Percentiles rank a stretch among this genome's conserved stretches.
These are phyloP conservation scores for Abelmoschus esculentus DNA, from an alignment of 345 rosid genomes.

Conservation along the genomic window DNA sequence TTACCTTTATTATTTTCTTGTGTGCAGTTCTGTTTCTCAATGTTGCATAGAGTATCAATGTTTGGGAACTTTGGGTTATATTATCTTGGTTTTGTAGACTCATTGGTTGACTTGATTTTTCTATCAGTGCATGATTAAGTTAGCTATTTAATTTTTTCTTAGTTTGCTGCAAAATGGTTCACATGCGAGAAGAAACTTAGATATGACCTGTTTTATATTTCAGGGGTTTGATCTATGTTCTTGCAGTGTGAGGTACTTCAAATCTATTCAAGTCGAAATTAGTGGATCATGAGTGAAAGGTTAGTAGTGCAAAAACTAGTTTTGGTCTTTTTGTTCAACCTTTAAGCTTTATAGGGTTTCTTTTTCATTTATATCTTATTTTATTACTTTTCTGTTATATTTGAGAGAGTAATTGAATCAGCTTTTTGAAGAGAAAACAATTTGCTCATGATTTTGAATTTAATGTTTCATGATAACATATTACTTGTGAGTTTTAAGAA, in stretches of 20 bases:
- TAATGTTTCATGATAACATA: no score
- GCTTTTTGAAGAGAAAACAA: no score
- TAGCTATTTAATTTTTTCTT: not conserved
- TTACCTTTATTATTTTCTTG: not conserved
- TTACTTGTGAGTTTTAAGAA: no score
- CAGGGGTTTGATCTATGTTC: slow-evolving; percentile 12
- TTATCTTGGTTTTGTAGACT: not conserved
- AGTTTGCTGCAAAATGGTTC: not conserved
- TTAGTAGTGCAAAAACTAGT: not conserved
- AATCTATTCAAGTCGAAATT: not conserved
- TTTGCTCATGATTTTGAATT: no score
- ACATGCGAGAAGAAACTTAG: not conserved
- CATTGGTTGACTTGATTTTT: no score
- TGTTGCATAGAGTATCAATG: not conserved
- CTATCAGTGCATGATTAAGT: not conserved
- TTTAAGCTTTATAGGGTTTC: no score
- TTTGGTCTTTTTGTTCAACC: no score
- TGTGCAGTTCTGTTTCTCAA: not conserved
- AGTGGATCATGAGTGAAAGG: slow-evolving; percentile 1
- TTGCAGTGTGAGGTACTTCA: slow-evolving; percentile 74
- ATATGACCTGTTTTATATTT: not conserved
- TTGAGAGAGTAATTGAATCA: no score
- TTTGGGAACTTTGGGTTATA: not conserved
- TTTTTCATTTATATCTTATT: no score
- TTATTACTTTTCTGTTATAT: no score